These are phyloP conservation scores for Leccinum subgranulosum DNA, from an alignment of 768 basidiomycete species.

Conservation along the genomic window DNA sequence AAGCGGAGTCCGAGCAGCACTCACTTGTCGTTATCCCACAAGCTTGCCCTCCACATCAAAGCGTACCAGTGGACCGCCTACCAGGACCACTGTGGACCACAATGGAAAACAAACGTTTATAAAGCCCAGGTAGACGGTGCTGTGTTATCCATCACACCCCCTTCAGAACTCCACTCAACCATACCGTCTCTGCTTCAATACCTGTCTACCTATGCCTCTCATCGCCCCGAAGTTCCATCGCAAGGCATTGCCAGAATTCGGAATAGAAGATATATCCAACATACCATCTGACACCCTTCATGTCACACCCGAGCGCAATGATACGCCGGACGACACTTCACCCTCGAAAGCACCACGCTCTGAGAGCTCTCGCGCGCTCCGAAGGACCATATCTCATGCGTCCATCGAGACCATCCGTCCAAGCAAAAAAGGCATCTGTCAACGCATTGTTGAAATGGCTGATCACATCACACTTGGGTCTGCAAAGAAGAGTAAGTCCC, in stretches of 20 bases:
- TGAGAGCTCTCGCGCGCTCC: slow-evolving; percentile 5
- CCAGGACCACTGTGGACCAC: slow-evolving; percentile 3
- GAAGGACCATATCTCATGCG: slow-evolving; percentile 16
- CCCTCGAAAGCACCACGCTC: slow-evolving; percentile 4
- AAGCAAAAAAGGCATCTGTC: slow-evolving; percentile 9
- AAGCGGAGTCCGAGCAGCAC: not conserved
- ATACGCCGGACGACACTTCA: not conserved
- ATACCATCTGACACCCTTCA: not conserved
- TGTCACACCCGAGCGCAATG: not conserved
- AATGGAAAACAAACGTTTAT: slow-evolving; percentile 1
- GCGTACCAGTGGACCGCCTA: not conserved
- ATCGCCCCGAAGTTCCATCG: not conserved
- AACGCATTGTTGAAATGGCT: slow-evolving; percentile 11
- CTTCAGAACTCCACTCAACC: not conserved
- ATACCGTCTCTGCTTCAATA: not conserved
- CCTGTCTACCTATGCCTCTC: not conserved
- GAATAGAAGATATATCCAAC: not conserved
- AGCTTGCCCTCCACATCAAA: not conserved
- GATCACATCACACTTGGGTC: slow-evolving; percentile 2
- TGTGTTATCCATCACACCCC: no score
- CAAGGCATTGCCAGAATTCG: slow-evolving; percentile 1
- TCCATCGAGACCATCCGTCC: slow-evolving; percentile 17
- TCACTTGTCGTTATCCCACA: not conserved
- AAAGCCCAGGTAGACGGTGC: not conserved
- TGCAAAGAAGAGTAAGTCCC: not conserved